Evolutionary conservation across 306 rosid genomes (phyloP), one percentile per base, ranked within the genome.

Genomic region (Trifolium fragiferum): DNA sequence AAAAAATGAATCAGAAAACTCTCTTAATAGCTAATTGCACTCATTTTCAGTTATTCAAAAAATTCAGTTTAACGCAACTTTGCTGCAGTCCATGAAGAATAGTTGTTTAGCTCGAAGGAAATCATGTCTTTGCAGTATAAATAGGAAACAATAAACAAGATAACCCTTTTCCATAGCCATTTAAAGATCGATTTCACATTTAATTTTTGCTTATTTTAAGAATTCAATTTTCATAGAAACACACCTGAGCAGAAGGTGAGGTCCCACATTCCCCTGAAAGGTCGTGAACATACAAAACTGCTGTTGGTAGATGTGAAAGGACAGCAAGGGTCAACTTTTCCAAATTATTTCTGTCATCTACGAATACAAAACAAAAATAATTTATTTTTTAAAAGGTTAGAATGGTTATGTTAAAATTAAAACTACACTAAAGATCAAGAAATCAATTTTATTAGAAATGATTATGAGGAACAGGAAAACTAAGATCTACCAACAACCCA

Each of bases 211-310:
- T 62, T 76, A 71, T 57, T 80, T 43, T 63, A 80, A 51, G 18
- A 72, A 76, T 44, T 30, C 44, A 76, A 54, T 43, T 80, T 66
- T 55, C 50, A 65, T 35, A 65, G 60, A 74, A 78, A 75, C 81
- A 81, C 82, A 94, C 98, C 97, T 94, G 99, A 84, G 88, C 99
- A 25, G 93, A 85, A 73, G 99, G 91, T 61, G 99, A 92, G 76
- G 87, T 94, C 46, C 99, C 97, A 82, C 99, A 92, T 75, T 92
- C 97, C 58, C 99, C 99, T 14, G 97, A 80, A 68, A 94, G 96
- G 82, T 94, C 97, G 70, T 94, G 97, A 67, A 94, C 99, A 86
- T 75, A 94, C 60, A 94, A 81, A 80, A 94, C 71, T 62, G 97
- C 99, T 46, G 99, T 92, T 35, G 96, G 99, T 62, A 94, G 82